Percentiles rank a stretch among this genome's conserved stretches.
Conservation (phyloP, 371 early-diverging fungal genomes). For the Saksenaea oblongispora region DNA sequence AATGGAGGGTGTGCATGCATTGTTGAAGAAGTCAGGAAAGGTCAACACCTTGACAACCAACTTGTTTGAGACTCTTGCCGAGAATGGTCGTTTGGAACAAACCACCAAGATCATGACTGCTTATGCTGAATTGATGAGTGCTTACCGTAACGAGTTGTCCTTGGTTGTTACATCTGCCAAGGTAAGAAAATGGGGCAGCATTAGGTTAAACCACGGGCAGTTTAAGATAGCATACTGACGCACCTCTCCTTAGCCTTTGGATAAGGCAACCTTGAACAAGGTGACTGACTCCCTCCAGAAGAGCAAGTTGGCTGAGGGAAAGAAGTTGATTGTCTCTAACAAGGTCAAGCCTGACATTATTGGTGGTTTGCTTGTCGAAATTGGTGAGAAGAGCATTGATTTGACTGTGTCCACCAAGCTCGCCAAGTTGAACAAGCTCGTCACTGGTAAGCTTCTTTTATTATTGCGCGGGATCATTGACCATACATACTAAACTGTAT, state of each 20-base stretch:
- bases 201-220: neutral
- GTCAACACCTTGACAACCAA: slow-evolving; percentile 83
- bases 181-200: slow-evolving; percentile 40
- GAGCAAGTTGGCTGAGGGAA: slow-evolving; percentile 50
- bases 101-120: slow-evolving; percentile 81
- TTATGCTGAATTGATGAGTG: slow-evolving; percentile 86
- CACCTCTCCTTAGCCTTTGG: slow-evolving; percentile 62
- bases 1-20: slow-evolving; percentile 69
- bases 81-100: slow-evolving; percentile 92
- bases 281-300: slow-evolving; percentile 54
- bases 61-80: slow-evolving; percentile 88
- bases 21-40: slow-evolving; percentile 66
- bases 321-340: slow-evolving; percentile 80
- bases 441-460: slow-evolving; percentile 52
- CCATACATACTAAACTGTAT: neutral
- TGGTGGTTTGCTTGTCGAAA: slow-evolving; percentile 95
- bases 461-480: neutral
- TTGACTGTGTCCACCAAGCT: slow-evolving; percentile 93
- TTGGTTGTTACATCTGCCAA: slow-evolving; percentile 92
- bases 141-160: slow-evolving; percentile 89
- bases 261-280: slow-evolving; percentile 53
- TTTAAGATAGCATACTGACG: too few relatives aligned
- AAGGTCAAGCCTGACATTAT: slow-evolving; percentile 93
- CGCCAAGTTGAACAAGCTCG: slow-evolving; percentile 92
- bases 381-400: slow-evolving; percentile 98